Percentiles rank a stretch among this genome's conserved stretches.
Conservation (phyloP, 805 yeast species). For the Candida easanensis region DNA sequence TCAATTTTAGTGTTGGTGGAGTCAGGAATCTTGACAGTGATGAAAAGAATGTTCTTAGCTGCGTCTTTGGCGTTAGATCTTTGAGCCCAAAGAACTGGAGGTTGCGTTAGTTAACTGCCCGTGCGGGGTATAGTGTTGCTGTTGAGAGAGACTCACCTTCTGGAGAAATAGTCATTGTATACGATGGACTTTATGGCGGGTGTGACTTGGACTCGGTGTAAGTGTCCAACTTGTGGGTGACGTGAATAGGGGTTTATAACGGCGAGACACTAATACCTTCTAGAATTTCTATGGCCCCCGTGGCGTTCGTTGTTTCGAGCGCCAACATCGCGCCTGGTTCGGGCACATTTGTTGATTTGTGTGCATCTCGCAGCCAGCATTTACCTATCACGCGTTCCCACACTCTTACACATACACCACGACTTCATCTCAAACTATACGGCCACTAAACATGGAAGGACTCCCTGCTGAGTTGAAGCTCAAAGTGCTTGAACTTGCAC, state of each 20-base stretch:
- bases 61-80: slow-evolving; percentile 77
- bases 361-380: background rate
- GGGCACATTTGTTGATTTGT: background rate
- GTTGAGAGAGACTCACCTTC: slow-evolving; percentile 11
- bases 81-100: slow-evolving; percentile 89
- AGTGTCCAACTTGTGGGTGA: too few species aligned
- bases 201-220: too few species aligned
- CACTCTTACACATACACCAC: too few species aligned
- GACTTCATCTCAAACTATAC: too few species aligned
- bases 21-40: slow-evolving; percentile 75
- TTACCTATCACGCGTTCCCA: too few species aligned
- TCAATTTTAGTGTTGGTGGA: slow-evolving; percentile 60
- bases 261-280: background rate
- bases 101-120: background rate
- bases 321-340: too few species aligned
- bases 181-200: background rate
- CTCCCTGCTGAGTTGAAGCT: slow-evolving; percentile 46
- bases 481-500: slow-evolving; percentile 31
- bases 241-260: too few species aligned
- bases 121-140: background rate
- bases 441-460: slow-evolving; percentile 1
- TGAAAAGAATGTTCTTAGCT: slow-evolving; percentile 68
- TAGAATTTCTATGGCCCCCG: background rate
- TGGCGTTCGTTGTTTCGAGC: background rate
- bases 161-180: slow-evolving; percentile 24